Evolutionary conservation across 2,329 filamentous ascomycete genomes (phyloP).

Genomic region (Cladosporium cucumerinum): DNA sequence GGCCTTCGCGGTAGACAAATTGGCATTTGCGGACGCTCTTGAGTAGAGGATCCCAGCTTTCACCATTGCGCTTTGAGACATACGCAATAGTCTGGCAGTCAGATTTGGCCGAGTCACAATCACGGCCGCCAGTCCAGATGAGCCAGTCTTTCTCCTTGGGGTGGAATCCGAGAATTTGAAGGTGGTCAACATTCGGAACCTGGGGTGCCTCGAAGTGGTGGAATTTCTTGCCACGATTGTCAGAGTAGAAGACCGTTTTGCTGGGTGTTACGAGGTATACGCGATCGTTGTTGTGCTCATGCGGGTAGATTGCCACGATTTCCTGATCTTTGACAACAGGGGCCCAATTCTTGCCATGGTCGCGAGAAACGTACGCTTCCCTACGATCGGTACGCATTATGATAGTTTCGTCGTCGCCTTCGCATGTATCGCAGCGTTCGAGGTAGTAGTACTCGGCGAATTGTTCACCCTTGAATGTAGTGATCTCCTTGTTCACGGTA

Average conservation of each 20-base stretch:
- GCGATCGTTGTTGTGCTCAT: conserved; percentile 76
- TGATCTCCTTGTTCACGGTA: conserved; percentile 60
- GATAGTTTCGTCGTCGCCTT: conserved; percentile 68
- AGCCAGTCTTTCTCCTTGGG: conserved; percentile 83
- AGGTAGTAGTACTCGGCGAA: conserved; percentile 68
- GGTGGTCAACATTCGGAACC: conserved; percentile 49
- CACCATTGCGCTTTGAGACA: conserved; percentile 72
- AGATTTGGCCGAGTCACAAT: conserved; percentile 57
- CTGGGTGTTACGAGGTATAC: conserved; percentile 78
- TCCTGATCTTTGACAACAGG: conserved; percentile 65
- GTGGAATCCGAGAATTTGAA: conserved; percentile 72
- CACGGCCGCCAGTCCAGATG: conserved; percentile 75
- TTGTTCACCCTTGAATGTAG: conserved; percentile 59
- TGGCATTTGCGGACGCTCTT: conserved; percentile 78
- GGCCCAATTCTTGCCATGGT: conserved; percentile 88
- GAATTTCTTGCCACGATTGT: conserved; percentile 72
- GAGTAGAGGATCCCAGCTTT: conserved; percentile 70
- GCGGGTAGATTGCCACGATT: conserved; percentile 69
- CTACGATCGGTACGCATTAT: conserved; percentile 58
- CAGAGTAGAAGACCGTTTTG: conserved; percentile 72
- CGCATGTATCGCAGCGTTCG: conserved; percentile 60
- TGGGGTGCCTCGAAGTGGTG: conserved; percentile 69
- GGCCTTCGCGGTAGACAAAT: conserved; percentile 69
- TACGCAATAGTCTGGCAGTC: conserved; percentile 73
- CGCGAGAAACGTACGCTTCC: conserved; percentile 69